Base-by-base conservation (phyloP, 495 filamentous ascomycete genomes). In the Lophiotrema nucula region DNA sequence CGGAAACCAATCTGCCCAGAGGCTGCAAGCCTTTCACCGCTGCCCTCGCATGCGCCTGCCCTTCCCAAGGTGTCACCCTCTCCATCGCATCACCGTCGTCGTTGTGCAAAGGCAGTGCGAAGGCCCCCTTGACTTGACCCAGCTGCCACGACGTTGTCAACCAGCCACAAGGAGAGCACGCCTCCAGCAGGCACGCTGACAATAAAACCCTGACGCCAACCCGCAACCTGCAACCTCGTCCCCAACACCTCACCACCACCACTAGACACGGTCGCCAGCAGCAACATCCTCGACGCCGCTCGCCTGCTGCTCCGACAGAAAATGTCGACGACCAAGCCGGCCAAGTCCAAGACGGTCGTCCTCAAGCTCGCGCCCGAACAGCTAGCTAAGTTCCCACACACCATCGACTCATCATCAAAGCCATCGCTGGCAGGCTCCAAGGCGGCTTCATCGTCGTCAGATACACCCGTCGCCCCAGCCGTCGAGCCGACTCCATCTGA, bases 401-500 rank as follows among this genome's bases (percentile, higher is more conserved):
- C 65, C 62, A 51, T 28, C 52, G 31, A 62, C 38, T 26, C 44
- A 26, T 47, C 47, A 18, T 46, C 22, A 31, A 63, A 58, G 22
- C 53, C 67, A 22, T 70, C 62, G 25, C 51, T 62, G 16, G 63
- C 59, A 21, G 10, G 11, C 67, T 55, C 67, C 53, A 74, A 74
- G 62, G 60, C 69, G 56, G 64, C 69, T 39, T 70, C 58, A 35
- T 67, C 73, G 39, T 67, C 72, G 57, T 62, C 65, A 65, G 67
- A 69, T 65, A 79, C 74, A 53, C 72, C 74, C 16, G 72, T 77
- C 10, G 77, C 78, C 1, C 76, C 77, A 31, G 70, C 76, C 42
- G 72, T 77, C 43, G 81, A 82, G 52, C 75, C 76, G 16, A 70
- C 81, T n/a, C 78, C 84, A 78, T 73, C 76, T 22, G 71, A 69